Evolutionary conservation across 192 early-diverging fungal genomes (phyloP).

Genomic region (Endogone sp.): DNA sequence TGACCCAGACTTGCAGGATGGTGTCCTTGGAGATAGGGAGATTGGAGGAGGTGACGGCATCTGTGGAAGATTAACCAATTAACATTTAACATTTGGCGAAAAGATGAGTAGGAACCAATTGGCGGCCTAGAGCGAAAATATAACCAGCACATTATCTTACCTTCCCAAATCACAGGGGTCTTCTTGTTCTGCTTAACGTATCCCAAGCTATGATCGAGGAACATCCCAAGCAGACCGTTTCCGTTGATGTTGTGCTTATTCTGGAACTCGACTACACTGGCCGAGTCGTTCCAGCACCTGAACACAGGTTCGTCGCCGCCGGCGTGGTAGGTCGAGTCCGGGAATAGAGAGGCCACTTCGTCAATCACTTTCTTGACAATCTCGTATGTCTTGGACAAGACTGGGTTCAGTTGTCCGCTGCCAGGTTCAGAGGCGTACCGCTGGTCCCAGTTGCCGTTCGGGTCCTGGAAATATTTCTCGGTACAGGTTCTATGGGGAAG

Average conservation of each 20-base stretch:
- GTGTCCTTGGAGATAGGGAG: conserved; percentile 51
- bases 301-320: conserved; percentile 76
- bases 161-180: conserved; percentile 76
- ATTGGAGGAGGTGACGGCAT: conserved; percentile 44
- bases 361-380: conserved; percentile 61
- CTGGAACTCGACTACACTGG: conserved; percentile 31
- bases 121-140: neutral
- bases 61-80: conserved; percentile 26
- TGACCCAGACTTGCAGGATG: conserved; percentile 71
- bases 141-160: conserved; percentile 17
- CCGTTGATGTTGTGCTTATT: conserved; percentile 20
- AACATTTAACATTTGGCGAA: neutral
- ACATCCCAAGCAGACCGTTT: conserved; percentile 26
- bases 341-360: conserved; percentile 64
- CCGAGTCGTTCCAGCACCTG: conserved; percentile 61
- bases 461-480: conserved; percentile 22
- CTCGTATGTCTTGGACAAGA: conserved; percentile 55
- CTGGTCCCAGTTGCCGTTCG: conserved; percentile 44
- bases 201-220: conserved; percentile 42
- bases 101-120: too few species aligned
- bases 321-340: conserved; percentile 68
- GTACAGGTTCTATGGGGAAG: conserved; percentile 19
- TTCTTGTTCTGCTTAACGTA: conserved; percentile 38
- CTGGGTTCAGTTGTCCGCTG: conserved; percentile 79
- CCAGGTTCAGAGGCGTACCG: conserved; percentile 65